Percentiles rank a stretch among this genome's conserved stretches.
Conservation (phyloP, 2,329 filamentous ascomycete species). For the Ceratocystis variospora region DNA sequence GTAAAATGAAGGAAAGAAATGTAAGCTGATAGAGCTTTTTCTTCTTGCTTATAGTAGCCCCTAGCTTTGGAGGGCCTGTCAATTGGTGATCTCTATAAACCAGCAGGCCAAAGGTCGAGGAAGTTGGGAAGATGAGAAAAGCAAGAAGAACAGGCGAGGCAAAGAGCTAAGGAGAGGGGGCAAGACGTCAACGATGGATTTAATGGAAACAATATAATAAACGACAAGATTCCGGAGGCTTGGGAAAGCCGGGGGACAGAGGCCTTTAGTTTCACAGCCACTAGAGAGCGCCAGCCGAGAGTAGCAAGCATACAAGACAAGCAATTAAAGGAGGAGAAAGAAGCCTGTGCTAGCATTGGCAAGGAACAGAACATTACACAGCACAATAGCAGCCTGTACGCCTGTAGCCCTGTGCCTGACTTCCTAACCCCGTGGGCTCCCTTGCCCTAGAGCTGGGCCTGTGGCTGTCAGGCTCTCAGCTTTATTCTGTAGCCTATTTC, state of each 20-base stretch:
- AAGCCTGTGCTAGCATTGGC: background rate
- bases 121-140: too few relatives aligned
- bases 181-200: background rate
- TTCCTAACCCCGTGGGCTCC: too few relatives aligned
- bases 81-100: too few relatives aligned
- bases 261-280: background rate
- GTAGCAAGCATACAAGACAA: background rate
- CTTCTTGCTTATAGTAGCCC: too few relatives aligned
- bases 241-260: background rate
- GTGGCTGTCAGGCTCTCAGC: background rate
- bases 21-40: too few relatives aligned
- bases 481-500: too few relatives aligned
- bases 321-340: background rate
- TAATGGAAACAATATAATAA: background rate
- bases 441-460: background rate
- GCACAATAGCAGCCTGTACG: background rate
- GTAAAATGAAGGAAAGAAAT: too few relatives aligned
- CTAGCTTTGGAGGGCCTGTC: too few relatives aligned
- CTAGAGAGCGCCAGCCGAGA: background rate
- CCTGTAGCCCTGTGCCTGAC: background rate
- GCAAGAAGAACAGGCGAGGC: background rate
- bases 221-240: constrained; percentile 5
- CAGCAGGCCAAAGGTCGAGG: too few relatives aligned
- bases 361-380: background rate
- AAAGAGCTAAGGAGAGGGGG: background rate